Conservation (phyloP, 1,284 basidiomycete genomes). For the Pterulicium gracile region DNA sequence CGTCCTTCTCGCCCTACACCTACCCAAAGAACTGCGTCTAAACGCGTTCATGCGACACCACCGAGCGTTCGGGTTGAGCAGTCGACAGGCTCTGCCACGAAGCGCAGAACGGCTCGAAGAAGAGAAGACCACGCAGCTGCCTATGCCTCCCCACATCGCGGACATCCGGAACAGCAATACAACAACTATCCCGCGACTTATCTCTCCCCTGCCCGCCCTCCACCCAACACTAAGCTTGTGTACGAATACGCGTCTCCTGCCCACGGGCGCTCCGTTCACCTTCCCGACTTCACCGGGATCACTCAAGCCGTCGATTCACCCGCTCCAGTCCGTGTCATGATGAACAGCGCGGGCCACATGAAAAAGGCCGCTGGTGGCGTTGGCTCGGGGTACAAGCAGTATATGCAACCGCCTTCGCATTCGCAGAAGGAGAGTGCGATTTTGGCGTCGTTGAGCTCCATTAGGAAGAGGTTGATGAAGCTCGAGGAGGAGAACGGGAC, state of each 20-base stretch:
- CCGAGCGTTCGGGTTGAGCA: not conserved
- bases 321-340: constrained; percentile 31
- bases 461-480: constrained; percentile 55
- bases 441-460: constrained; percentile 27
- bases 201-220: constrained; percentile 17
- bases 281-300: constrained; percentile 72
- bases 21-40: constrained; percentile 24
- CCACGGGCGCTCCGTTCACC: constrained; percentile 29
- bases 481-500: constrained; percentile 76
- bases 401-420: constrained; percentile 6
- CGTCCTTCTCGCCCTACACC: constrained; percentile 33
- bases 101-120: constrained; percentile 13
- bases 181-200: constrained; percentile 12
- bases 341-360: constrained; percentile 38
- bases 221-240: constrained; percentile 13
- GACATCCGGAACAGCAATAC: constrained; percentile 6
- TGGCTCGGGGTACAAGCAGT: constrained; percentile 5
- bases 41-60: no score
- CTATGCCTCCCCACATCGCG: not conserved
- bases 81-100: constrained; percentile 8
- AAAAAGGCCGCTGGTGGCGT: constrained; percentile 31
- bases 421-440: constrained; percentile 1
- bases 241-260: constrained; percentile 19
- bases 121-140: constrained; percentile 15
- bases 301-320: constrained; percentile 68